Evolutionary conservation across 441 rosid genomes (phyloP), one percentile per base, ranked within the genome.

Genomic region (Pelargonium myrrhifolium): DNA sequence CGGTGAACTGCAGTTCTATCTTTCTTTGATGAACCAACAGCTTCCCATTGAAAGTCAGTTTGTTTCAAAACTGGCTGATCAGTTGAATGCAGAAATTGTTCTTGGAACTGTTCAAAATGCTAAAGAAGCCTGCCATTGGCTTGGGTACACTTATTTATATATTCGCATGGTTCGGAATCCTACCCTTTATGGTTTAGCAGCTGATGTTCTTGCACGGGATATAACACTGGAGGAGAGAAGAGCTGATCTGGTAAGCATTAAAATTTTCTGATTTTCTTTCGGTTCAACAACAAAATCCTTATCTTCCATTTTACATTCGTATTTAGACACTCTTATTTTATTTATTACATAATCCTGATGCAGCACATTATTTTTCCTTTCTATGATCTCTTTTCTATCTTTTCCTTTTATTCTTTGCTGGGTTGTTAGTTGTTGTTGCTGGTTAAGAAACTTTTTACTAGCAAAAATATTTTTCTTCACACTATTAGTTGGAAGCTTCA

Each of bases 41-140:
- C 91, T 94, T 68, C 99, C 96, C 22, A 92, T 94, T 76, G 99
- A 94, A 76, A 92, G 98, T 74, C 97, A 94, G 81, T 92, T 89
- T 65, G 75, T 91, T 9, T 88, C 99, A 69, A 94, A 85, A 76
- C 81, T 94, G 72, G 96, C 97, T 22, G 99, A 93, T 86, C 99
- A 93, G 76, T 84, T 94, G 84, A 91, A 94, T 82, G 97, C 97
- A 4, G 97, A 94, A 83, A 86, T 94, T 70, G 97, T 94, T 72
- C 96, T 94, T 68, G 97, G 99, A 61, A 89, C 97, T 2, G 93
- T 93, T 75, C 97, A 88, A 71, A 89, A 93, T 79, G 97, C 97
- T 55, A 86, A 84, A 76, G 99, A 93, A 80, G 99, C 99, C 69
- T 91, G 97, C 83, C 82, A 86, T 75, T 93, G 99, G 99, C 85